phyloP scores from a whole-genome alignment of 768 basidiomycete species.

The Lactifluus piperatus region DNA sequence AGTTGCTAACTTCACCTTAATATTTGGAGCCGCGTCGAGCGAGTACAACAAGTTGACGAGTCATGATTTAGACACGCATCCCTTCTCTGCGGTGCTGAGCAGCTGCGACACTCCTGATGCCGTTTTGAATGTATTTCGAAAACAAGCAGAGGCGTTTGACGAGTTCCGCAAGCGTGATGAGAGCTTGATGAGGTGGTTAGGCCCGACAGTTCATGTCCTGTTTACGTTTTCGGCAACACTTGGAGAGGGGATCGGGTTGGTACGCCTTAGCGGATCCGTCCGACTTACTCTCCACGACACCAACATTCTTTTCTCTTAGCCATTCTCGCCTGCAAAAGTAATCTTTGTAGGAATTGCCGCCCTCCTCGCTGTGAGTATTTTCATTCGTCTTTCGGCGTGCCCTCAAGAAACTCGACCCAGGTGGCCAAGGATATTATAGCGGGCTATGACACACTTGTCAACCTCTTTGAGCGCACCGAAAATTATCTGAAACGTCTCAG shows the following conservation, averaged over 20 bases:
- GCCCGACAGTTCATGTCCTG: not conserved
- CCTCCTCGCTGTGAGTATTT: not conserved
- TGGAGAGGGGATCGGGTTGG: too few relatives aligned
- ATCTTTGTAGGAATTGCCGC: too few relatives aligned
- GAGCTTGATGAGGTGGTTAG: not conserved
- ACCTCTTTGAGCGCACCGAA: not conserved
- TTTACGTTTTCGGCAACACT: not conserved
- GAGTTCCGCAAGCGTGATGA: not conserved
- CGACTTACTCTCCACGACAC: too few relatives aligned
- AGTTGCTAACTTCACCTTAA: not conserved
- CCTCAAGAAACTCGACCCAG: not conserved
- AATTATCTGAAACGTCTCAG: not conserved
- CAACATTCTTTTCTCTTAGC: not conserved
- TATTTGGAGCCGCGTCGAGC: not conserved
- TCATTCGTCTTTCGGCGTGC: not conserved
- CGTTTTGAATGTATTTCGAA: not conserved
- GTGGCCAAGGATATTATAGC: not conserved
- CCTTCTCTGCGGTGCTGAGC: not conserved
- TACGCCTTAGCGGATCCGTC: too few relatives aligned
- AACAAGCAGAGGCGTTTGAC: not conserved
- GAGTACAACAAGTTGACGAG: not conserved
- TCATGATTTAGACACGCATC: not conserved
- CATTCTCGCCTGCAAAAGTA: too few relatives aligned
- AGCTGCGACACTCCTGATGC: not conserved
- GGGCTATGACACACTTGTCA: not conserved